These are phyloP conservation scores for Arthrobotrys megalospora DNA, from an alignment of 2,329 filamentous ascomycete genomes.

Conservation along the genomic window DNA sequence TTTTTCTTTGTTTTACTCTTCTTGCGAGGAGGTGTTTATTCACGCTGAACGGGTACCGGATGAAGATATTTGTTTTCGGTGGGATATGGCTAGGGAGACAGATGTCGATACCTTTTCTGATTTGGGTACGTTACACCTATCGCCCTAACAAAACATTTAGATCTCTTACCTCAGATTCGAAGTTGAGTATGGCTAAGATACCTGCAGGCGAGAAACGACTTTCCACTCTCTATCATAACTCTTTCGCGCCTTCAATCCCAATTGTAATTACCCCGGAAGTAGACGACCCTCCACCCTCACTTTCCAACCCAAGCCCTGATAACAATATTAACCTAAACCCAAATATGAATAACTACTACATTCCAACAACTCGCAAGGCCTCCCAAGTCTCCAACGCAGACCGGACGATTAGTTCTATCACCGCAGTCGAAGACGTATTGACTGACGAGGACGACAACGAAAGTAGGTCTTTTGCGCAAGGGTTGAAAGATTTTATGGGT, in stretches of 20 bases:
- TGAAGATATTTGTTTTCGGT: constrained; percentile 44
- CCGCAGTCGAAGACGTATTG: constrained; percentile 15
- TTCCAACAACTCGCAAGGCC: neutral
- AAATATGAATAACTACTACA: constrained; percentile 1
- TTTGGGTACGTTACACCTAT: constrained; percentile 15
- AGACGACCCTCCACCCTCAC: neutral
- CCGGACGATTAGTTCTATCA: constrained; percentile 34
- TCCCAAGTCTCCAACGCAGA: constrained; percentile 11
- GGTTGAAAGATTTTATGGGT: constrained; percentile 33
- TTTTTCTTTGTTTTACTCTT: constrained; percentile 12
- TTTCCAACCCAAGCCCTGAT: neutral
- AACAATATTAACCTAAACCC: neutral
- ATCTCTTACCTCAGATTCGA: neutral
- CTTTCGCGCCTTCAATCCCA: constrained; percentile 4
- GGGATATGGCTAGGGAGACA: constrained; percentile 36
- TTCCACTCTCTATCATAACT: constrained; percentile 54
- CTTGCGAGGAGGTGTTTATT: constrained; percentile 37
- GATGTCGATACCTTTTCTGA: neutral
- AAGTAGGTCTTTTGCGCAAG: constrained; percentile 30
- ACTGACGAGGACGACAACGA: constrained; percentile 3
- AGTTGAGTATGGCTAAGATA: neutral
- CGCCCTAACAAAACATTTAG: neutral
- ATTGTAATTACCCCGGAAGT: constrained; percentile 44
- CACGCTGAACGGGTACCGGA: constrained; percentile 33
- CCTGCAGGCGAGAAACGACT: constrained; percentile 27